A percentile compares a stretch with the other conserved stretches of the same genome.
Conservation (phyloP, 2,329 filamentous ascomycete species). For the Phaeoacremonium minimum region DNA sequence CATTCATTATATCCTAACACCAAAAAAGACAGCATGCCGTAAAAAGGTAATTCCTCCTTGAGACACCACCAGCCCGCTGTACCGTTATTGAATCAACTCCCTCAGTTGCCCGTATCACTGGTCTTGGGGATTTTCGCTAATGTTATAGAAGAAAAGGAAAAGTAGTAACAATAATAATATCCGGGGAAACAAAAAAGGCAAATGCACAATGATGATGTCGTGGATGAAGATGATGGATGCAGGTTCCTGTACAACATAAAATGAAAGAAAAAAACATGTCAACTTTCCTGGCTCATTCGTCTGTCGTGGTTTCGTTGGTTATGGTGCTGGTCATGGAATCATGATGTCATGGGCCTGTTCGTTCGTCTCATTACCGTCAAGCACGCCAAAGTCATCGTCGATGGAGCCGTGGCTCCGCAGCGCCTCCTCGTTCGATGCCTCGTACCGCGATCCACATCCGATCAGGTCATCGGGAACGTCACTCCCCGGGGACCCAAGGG, state of each 20-base stretch:
- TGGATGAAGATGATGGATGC: too few relatives aligned
- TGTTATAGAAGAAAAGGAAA: neutral
- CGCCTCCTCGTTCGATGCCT: constrained; percentile 1
- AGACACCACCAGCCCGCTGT: neutral
- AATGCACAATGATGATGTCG: too few relatives aligned
- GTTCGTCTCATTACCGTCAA: neutral
- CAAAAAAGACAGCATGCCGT: too few relatives aligned
- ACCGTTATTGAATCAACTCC: neutral
- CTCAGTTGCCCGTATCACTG: neutral
- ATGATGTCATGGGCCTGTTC: neutral
- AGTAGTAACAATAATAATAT: neutral
- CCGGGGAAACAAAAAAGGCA: neutral
- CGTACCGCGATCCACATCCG: constrained; percentile 8
- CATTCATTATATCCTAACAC: too few relatives aligned
- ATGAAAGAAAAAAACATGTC: neutral
- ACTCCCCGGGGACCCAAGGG: neutral
- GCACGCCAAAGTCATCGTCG: constrained; percentile 7
- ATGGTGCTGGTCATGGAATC: too few relatives aligned
- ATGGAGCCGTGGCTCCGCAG: constrained; percentile 1
- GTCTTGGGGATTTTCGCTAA: neutral
- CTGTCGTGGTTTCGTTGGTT: too few relatives aligned
- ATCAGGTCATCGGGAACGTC: constrained; percentile 4
- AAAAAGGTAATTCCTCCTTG: neutral
- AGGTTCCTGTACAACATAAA: too few relatives aligned
- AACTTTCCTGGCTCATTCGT: too few relatives aligned